Percentiles rank a stretch among this genome's conserved stretches.
Conservation (phyloP, 1,284 basidiomycete species). For the Trametes pubescens region DNA sequence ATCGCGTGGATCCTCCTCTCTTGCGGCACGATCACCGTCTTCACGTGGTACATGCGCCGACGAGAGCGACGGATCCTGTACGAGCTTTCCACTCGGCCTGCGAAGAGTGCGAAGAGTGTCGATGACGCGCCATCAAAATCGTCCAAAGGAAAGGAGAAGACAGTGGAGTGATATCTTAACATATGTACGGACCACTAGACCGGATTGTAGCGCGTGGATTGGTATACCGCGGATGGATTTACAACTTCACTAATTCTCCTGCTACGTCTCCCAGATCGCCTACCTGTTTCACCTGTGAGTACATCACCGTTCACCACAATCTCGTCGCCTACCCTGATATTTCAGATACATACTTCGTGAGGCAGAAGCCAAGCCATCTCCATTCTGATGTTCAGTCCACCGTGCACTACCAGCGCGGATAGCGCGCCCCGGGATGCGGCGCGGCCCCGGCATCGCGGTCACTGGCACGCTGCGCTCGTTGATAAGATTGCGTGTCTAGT, state of each 20-base stretch:
- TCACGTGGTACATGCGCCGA: conserved; percentile 50
- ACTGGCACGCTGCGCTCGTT: conserved; percentile 1
- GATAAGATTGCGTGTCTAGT: conserved; percentile 18
- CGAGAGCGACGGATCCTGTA: conserved; percentile 25
- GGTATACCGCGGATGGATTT: background rate
- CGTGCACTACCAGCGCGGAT: background rate
- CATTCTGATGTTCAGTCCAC: background rate
- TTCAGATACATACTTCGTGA: too few species aligned
- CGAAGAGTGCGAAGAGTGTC: background rate
- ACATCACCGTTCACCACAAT: too few species aligned
- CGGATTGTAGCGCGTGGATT: background rate
- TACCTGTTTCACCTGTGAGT: background rate
- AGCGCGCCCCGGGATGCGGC: background rate
- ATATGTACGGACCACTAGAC: background rate
- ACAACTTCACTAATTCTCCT: background rate
- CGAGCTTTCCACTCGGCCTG: conserved; percentile 5
- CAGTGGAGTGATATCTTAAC: conserved; percentile 7
- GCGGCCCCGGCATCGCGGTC: conserved; percentile 8
- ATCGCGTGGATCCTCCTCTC: conserved; percentile 53
- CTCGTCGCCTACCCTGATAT: too few species aligned
- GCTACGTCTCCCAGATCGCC: background rate
- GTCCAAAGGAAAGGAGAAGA: conserved; percentile 16
- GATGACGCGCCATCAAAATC: background rate
- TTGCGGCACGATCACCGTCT: conserved; percentile 47
- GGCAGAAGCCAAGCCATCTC: background rate